Evolutionary conservation across 2,329 filamentous ascomycete species (phyloP), one percentile per base, ranked within the genome.

Genomic region (Aspergillus brasiliensis): DNA sequence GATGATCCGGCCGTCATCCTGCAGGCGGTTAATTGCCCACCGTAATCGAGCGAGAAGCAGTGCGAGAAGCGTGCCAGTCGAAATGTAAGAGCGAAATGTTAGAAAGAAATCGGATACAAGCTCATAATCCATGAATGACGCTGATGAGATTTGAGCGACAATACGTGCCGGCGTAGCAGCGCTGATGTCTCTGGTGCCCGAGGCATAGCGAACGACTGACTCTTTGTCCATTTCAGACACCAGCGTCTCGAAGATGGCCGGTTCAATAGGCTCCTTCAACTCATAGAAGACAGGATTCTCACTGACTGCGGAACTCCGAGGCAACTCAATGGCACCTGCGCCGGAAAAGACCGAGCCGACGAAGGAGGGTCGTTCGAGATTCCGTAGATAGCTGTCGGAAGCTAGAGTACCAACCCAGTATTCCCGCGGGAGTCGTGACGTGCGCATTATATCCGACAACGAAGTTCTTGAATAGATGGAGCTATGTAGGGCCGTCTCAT

Each of bases 81-180:
- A 88, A 60, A 99, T 81, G 71, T 97, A 99, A 3, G 90, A 86
- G 51, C 95, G 91, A 71, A 92, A 99, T 0, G 95, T 98, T 21
- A 99, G 85, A 71, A 99, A 99, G 77, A 99, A 99, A 75, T 99
- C 95, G 1, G 95, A 98, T 4, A 99, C 86, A 5, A 99, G 84
- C 70, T 98, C 94, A 74, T 99, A 99, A 75, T 99, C 94, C 71
- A 99, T 86, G 73, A 98, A 97, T 52, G 88, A 92, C 15, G 95
- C 92, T 0, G 95, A 98, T 0, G 95, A 98, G 64, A 99, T 97
- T 77, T 99, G 93, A 11, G 94, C 93, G 52, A 99, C 91, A 38
- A 99, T 86, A 11, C 95, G 89, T 3, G 93, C 88, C 1, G 94
- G 92, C 0, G 92, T 97, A 13, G 95, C 95, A 34, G 95, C 95